Conservation (phyloP, 768 basidiomycete species). For the Punctularia strigosozonata region DNA sequence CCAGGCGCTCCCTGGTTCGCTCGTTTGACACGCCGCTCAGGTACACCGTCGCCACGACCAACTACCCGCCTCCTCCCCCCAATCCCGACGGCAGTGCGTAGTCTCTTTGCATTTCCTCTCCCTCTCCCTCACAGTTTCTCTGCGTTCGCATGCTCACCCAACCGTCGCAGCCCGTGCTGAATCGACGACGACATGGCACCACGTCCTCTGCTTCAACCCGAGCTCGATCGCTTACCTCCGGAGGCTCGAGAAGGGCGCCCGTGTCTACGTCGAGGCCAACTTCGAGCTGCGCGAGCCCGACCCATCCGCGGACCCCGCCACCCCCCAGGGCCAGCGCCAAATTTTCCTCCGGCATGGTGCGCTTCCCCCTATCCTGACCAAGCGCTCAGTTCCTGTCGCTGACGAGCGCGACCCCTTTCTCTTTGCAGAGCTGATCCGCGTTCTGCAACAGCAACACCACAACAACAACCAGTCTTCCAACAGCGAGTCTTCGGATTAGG, state of each 20-base stretch:
- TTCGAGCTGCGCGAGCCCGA: constrained; percentile 72
- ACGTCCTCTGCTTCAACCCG: constrained; percentile 62
- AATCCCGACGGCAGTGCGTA: constrained; percentile 50
- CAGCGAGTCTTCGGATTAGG: too few relatives aligned
- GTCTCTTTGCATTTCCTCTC: constrained; percentile 3
- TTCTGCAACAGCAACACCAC: too few relatives aligned
- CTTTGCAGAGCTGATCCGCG: constrained; percentile 42
- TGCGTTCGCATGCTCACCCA: not conserved
- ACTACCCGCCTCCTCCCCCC: constrained; percentile 43
- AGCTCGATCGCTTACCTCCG: constrained; percentile 49
- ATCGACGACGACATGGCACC: constrained; percentile 59
- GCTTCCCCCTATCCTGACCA: constrained; percentile 12
- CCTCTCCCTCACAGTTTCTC: too few relatives aligned
- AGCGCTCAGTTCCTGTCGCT: not conserved
- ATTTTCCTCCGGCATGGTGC: constrained; percentile 74
- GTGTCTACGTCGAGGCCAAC: constrained; percentile 72
- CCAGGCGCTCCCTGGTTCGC: not conserved
- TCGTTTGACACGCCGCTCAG: constrained; percentile 22
- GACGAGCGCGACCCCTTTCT: too few relatives aligned
- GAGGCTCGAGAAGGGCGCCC: constrained; percentile 55
- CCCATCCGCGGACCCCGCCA: constrained; percentile 46
- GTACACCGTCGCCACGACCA: constrained; percentile 68
- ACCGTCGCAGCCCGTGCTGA: constrained; percentile 37
- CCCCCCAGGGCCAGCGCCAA: constrained; percentile 66
- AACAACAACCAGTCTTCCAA: too few relatives aligned